Evolutionary conservation across 306 rosid species (phyloP).

Genomic region (Vigna hirtella): DNA sequence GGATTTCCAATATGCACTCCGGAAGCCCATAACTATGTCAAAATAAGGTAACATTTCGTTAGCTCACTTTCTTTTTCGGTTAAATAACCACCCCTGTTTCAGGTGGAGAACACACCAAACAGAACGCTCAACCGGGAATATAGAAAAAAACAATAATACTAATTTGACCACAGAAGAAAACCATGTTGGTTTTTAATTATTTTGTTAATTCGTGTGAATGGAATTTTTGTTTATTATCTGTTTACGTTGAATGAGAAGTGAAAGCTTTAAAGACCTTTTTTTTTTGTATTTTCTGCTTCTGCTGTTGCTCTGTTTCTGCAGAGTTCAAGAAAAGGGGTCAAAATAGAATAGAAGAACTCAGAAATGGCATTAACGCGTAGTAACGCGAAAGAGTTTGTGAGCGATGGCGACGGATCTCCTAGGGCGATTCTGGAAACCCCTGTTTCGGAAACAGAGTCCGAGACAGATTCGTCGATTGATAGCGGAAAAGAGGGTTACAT

Average conservation of each 20-base stretch:
- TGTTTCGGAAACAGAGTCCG: slow-evolving; percentile 66
- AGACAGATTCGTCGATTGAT: slow-evolving; percentile 32
- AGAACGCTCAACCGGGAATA: background rate
- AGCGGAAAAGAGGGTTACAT: background rate
- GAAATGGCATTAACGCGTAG: slow-evolving; percentile 33
- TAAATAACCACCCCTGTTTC: background rate
- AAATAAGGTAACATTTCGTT: slow-evolving; percentile 53
- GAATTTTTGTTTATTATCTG: background rate
- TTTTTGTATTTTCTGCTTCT: background rate
- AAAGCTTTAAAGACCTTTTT: background rate
- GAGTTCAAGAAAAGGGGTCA: slow-evolving; percentile 35
- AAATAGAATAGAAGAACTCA: slow-evolving; percentile 37
- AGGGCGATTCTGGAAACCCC: slow-evolving; percentile 78
- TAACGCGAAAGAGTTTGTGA: slow-evolving; percentile 11
- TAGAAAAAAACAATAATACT: background rate
- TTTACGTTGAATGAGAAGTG: background rate
- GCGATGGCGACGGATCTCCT: slow-evolving; percentile 67
- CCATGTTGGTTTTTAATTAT: background rate
- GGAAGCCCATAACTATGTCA: slow-evolving; percentile 32
- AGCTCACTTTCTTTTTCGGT: background rate
- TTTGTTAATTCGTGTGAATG: background rate
- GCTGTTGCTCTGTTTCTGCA: slow-evolving; percentile 26
- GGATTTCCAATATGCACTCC: background rate
- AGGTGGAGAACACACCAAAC: background rate
- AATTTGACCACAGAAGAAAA: background rate